These are phyloP conservation scores for Sclerotinia borealis DNA, from an alignment of 2,329 filamentous ascomycete species.

Conservation along the genomic window DNA sequence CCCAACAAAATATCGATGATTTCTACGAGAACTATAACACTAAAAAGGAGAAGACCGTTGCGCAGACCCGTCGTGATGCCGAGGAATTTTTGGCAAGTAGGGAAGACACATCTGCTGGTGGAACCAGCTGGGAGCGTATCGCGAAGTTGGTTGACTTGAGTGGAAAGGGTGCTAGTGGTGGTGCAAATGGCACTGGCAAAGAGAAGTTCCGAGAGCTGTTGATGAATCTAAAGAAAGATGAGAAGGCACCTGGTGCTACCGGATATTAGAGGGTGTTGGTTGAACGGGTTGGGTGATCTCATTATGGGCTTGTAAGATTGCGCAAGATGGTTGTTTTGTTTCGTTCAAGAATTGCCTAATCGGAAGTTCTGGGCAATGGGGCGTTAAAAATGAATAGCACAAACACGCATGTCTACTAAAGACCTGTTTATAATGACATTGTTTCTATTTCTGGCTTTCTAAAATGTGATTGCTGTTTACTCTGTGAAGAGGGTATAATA, in stretches of 20 bases:
- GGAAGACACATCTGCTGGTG: conserved; percentile 89
- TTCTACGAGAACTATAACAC: conserved; percentile 99
- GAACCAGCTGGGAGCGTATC: conserved; percentile 98
- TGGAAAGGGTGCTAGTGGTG: conserved; percentile 83
- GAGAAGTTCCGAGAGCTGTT: conserved; percentile 91
- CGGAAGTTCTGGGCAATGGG: conserved; percentile 25
- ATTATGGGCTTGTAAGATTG: conserved; percentile 28
- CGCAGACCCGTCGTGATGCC: conserved; percentile 83
- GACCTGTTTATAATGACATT: conserved; percentile 8
- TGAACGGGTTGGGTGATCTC: conserved; percentile 10
- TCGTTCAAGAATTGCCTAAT: conserved; percentile 22
- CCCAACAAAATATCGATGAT: conserved; percentile 91
- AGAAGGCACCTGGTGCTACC: conserved; percentile 68
- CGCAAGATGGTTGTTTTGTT: conserved; percentile 26
- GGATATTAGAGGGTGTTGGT: conserved; percentile 44
- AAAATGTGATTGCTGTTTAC: conserved; percentile 6
- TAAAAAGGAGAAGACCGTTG: conserved; percentile 90
- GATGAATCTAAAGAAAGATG: conserved; percentile 82
- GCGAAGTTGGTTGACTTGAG: conserved; percentile 96
- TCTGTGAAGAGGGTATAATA: neutral
- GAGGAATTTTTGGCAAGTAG: conserved; percentile 84
- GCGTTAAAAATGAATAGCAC: conserved; percentile 33
- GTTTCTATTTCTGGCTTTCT: neutral
- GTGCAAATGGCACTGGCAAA: conserved; percentile 86
- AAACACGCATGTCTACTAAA: conserved; percentile 15